Base-by-base conservation (phyloP, 108 stramenopile species). In the Asterionellopsis glacialis region DNA sequence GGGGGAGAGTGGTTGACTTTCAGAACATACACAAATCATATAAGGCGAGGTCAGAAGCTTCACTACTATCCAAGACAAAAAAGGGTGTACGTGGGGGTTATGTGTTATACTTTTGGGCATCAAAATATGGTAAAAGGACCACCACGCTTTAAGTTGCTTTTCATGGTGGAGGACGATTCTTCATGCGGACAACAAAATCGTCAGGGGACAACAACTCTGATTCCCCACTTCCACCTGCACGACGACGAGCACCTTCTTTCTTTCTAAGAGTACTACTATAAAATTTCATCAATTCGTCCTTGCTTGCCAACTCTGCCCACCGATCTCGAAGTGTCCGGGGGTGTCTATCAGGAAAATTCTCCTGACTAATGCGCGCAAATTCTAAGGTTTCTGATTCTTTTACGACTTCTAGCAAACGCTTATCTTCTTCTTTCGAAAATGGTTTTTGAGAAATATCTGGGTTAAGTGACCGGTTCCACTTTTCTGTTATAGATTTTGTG, bases 381-480 rank as follows among this genome's bases (percentile, higher is more conserved):
- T 44, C 41, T 39, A 40, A 60, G 33, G 26, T 51, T 18, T 19
- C 51, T 12, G 41, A 28, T 41, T 22, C 40, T 10, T 49, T 51
- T 39, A 50, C 26, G 27, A 26, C 38, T 33, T 55, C 43, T 16
- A 68, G 52, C 51, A 80, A 57, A 39, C 48, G 45, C 16, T 70
- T 24, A 50, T 80, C 70, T 62, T 80, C 79, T n/a, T 51, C 57
- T 12, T 22, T 14, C 11, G 68, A 63, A 57, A 73, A 78, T 14
- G 67, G 67, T 45, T 33, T 38, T 23, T 42, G 22, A 10, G 77
- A 62, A 16, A 67, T 57, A 19, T 49, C 59, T 19, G 80, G 82
- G 60, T 77, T 62, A 42, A 83, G 59, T 11, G 79, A 66, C 45
- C 79, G 66, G 40, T 45, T 68, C 83, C 83, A 84, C 58, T 84